A percentile compares a stretch with the other conserved stretches of the same genome.
These are phyloP conservation scores for Candida piceae DNA, from an alignment of 805 yeast species.

Conservation along the genomic window DNA sequence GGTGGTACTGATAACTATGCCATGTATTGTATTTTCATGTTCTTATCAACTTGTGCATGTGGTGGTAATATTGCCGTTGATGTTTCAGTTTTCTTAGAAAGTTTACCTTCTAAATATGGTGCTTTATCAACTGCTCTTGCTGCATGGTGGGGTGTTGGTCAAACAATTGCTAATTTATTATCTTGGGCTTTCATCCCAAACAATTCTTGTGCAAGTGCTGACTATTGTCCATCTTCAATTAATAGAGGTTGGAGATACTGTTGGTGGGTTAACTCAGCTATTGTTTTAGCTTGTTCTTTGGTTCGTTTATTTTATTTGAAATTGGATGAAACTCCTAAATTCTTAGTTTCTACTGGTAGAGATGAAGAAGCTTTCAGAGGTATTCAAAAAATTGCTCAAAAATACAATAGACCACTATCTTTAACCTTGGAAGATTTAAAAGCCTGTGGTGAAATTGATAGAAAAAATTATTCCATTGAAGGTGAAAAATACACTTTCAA, in stretches of 20 bases:
- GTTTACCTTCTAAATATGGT: slow-evolving; percentile 45
- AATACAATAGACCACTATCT: slow-evolving; percentile 36
- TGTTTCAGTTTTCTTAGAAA: slow-evolving; percentile 49
- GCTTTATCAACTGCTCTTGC: slow-evolving; percentile 51
- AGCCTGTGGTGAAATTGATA: slow-evolving; percentile 38
- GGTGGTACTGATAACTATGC: slow-evolving; percentile 49
- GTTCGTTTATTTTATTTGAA: slow-evolving; percentile 40
- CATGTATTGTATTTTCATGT: slow-evolving; percentile 45
- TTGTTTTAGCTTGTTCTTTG: slow-evolving; percentile 44
- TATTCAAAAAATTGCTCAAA: slow-evolving; percentile 40
- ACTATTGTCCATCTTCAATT: slow-evolving; percentile 37
- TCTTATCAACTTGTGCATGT: slow-evolving; percentile 39
- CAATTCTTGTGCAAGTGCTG: slow-evolving; percentile 40
- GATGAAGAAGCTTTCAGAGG: slow-evolving; percentile 45
- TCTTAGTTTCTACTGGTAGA: slow-evolving; percentile 45
- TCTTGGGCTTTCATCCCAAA: slow-evolving; percentile 55
- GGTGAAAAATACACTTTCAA: slow-evolving; percentile 22
- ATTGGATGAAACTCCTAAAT: slow-evolving; percentile 54
- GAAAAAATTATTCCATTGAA: slow-evolving; percentile 17
- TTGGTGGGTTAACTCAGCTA: slow-evolving; percentile 48
- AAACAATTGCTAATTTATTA: slow-evolving; percentile 44
- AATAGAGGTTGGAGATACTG: slow-evolving; percentile 63
- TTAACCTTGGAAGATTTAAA: slow-evolving; percentile 43
- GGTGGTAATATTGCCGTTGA: slow-evolving; percentile 58
- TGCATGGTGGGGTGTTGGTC: slow-evolving; percentile 62